phyloP scores from a whole-genome alignment of 805 yeast genomes.

The Lachancea quebecensis region DNA sequence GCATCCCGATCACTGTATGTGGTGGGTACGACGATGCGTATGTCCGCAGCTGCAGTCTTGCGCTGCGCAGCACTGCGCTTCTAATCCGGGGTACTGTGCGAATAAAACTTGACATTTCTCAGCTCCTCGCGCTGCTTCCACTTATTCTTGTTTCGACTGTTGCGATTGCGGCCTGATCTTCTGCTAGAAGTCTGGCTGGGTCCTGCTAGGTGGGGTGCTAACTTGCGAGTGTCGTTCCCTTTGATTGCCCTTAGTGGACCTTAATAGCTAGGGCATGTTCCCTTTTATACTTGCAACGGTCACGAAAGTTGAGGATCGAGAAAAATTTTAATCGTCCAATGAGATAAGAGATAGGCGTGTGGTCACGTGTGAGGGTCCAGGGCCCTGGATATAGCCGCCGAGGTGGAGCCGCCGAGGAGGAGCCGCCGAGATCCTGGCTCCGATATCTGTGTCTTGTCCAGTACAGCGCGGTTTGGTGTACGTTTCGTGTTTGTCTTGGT shows the following conservation, averaged over 20 bases:
- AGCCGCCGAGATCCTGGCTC: too few relatives aligned
- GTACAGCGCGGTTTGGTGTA: too few relatives aligned
- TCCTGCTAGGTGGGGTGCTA: neutral
- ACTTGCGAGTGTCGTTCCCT: neutral
- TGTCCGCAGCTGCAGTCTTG: slow-evolving; percentile 25
- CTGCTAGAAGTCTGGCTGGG: neutral
- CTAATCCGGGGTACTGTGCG: slow-evolving; percentile 25
- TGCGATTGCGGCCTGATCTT: neutral
- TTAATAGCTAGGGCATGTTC: neutral
- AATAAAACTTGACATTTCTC: slow-evolving; percentile 24
- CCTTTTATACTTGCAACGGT: neutral
- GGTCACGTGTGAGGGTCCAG: neutral
- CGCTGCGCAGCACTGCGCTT: slow-evolving; percentile 16
- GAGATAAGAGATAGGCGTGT: neutral
- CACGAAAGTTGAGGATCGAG: neutral
- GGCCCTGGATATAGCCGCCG: too few relatives aligned
- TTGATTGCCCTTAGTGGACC: neutral
- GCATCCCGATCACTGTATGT: slow-evolving; percentile 91
- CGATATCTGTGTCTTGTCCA: too few relatives aligned
- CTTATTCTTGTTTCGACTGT: too few relatives aligned
- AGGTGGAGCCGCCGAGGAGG: too few relatives aligned
- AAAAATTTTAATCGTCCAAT: slow-evolving; percentile 1
- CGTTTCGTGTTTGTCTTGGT: too few relatives aligned
- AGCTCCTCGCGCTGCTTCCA: slow-evolving; percentile 2
- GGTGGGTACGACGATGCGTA: slow-evolving; percentile 58